Evolutionary conservation across 2,329 filamentous ascomycete genomes (phyloP), one percentile per base, ranked within the genome.

Genomic region (Exophiala phaeomuriformis): DNA sequence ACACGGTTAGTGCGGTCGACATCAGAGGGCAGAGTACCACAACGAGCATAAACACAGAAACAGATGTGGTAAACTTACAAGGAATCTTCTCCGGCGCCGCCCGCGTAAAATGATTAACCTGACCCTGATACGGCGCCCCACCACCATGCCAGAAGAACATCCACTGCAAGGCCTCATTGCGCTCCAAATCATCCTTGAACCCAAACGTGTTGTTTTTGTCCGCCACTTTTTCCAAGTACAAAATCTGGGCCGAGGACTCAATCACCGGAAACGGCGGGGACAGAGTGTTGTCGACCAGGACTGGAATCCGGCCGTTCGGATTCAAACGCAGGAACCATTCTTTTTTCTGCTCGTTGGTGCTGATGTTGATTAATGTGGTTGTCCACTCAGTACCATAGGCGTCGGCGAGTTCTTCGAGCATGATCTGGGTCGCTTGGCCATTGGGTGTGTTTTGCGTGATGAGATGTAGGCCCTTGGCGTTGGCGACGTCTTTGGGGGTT

Each of bases 291-390:
- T 79, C 76, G 49, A 78, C 61, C n/a, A 78, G 60, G 33, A 75
- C 66, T 1, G 76, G 76, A 56, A 78, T 79, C 45, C 75, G 71
- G 28, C 69, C 68, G 37, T 53, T 60, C 63, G 65, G 35, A 61
- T 61, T 51, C 37, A 58, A 52, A n/a, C 61, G 52, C 28, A 63
- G 56, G 52, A 63, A 63, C 61, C 61, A 79, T 45, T 79, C 76
- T 52, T 78, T 75, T 68, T 80, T 80, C 61, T 80, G 76, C 57
- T 75, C 76, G 59, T 78, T 78, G 55, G 74, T 78, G 47, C 64
- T 66, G 61, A 78, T 76, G 63, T 78, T 68, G 60, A 77, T 75
- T n/a, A 76, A 47, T 1, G 69, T 75, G 2, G 69, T 74, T 1
- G 69, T 75, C 70, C 71, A 79, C 53, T 75, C 61, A 1, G 69